phyloP scores from a whole-genome alignment of 2,329 filamentous ascomycete species.

The Colletotrichum scovillei region DNA sequence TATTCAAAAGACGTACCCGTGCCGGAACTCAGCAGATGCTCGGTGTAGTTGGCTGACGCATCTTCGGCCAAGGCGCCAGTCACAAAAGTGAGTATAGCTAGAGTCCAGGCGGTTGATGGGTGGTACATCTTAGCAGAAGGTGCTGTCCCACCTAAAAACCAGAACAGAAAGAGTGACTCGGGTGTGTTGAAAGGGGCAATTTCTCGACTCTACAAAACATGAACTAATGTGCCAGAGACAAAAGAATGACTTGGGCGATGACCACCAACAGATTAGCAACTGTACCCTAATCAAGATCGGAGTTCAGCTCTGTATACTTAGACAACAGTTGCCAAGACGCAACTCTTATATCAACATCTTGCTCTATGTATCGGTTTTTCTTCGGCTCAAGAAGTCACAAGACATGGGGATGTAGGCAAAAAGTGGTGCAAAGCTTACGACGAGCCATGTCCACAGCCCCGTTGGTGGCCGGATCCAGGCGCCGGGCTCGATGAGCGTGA shows the following conservation, averaged over 20 bases:
- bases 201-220: too few species aligned
- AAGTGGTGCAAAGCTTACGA: slow-evolving; percentile 22
- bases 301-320: not conserved
- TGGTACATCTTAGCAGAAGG: not conserved
- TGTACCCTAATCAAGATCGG: not conserved
- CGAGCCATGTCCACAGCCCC: slow-evolving; percentile 5
- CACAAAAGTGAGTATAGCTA: slow-evolving; percentile 33
- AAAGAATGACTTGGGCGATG: not conserved
- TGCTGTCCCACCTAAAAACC: not conserved
- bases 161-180: not conserved
- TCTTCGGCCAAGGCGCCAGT: slow-evolving; percentile 25
- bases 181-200: too few species aligned
- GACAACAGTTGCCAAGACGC: not conserved
- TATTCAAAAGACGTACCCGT: slow-evolving; percentile 23
- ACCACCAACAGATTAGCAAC: too few species aligned
- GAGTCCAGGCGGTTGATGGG: not conserved
- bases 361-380: not conserved
- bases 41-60: slow-evolving; percentile 37
- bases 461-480: not conserved
- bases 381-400: not conserved
- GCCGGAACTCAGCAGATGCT: slow-evolving; percentile 36
- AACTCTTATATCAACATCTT: not conserved
- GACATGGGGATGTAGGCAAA: not conserved
- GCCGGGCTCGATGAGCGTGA: too few species aligned
- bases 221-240: not conserved